Base-by-base conservation (phyloP, 2,329 filamentous ascomycete species). In the Aureobasidium subglaciale region DNA sequence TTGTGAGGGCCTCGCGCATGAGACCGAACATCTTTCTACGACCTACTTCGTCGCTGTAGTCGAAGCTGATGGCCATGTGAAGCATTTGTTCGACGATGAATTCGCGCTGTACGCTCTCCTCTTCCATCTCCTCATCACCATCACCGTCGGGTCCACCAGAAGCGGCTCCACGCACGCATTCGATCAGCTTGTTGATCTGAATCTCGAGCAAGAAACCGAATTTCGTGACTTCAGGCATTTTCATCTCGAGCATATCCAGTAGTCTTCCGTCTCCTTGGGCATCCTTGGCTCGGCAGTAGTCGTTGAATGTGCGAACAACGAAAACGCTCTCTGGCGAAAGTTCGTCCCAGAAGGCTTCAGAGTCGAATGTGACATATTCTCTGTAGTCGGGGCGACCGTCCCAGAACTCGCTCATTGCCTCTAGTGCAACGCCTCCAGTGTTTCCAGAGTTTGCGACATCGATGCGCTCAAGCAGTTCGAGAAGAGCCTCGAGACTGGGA, bases 371-470 rank as follows among this genome's bases (percentile, higher is more conserved):
- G 54, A 90, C 78, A 27, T 80, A 82, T 54, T 91, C 85, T 50
- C 85, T 78, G 65, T 91, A 91, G 67, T 93, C 88, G 2, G 89
- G 87, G 16, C 93, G 84, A 4, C 91, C 89, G 62, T 93, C 88
- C 93, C 93, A 99, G 71, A 99, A 97, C 45, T 90, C 88, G 59
- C 83, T 86, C 91, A 99, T 96, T 1, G 93, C 93, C 67, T 96
- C 88, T 8, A 95, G 80, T 1, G 90, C 92, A 58, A 97, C 88
- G 5, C 93, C 95, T 55, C 87, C 88, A 68, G 96, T 91, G 18
- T 87, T 83, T 1, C 90, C 91, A 4, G 90, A 92, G 67, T 93
- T 93, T 60, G 95, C 83, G 2, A 97, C 84, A 63, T 99, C 91
- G 58, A 99, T 93, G 62, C 93, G 85, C 73, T 99, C 93, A 4